Percentiles rank a stretch among this genome's conserved stretches.
Conservation (phyloP, 306 rosid species). For the Vigna radiata region DNA sequence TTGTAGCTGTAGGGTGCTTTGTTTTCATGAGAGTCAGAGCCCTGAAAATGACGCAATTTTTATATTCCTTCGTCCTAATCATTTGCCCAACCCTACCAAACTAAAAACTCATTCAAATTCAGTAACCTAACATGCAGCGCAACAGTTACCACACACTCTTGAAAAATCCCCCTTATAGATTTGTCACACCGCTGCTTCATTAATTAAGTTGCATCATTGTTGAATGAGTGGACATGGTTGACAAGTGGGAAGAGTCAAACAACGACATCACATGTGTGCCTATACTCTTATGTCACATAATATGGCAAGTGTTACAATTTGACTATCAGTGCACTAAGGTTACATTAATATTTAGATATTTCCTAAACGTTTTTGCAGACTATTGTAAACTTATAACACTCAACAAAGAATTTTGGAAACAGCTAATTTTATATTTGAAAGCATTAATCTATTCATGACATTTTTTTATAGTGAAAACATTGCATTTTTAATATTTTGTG, state of each 20-base stretch:
- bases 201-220: slow-evolving; percentile 32
- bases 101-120: not conserved
- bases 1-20: slow-evolving; percentile 19
- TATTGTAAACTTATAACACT: no score
- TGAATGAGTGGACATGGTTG: slow-evolving; percentile 43
- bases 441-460: no score
- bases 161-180: slow-evolving; percentile 2
- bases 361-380: no score
- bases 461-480: no score
- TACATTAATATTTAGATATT: no score
- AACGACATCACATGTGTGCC: not conserved
- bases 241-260: slow-evolving; percentile 46
- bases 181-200: not conserved
- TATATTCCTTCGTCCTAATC: slow-evolving; percentile 60
- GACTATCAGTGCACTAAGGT: not conserved
- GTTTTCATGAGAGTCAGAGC: slow-evolving; percentile 82
- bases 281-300: no score
- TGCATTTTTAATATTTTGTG: no score
- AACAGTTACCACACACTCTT: not conserved
- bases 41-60: slow-evolving; percentile 58
- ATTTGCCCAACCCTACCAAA: slow-evolving; percentile 37
- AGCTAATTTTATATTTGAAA: no score
- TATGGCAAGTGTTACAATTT: no score
- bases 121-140: not conserved
- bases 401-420: no score